Base-by-base conservation (phyloP, 2,329 filamentous ascomycete genomes). In the Pseudogymnoascus sp. region DNA sequence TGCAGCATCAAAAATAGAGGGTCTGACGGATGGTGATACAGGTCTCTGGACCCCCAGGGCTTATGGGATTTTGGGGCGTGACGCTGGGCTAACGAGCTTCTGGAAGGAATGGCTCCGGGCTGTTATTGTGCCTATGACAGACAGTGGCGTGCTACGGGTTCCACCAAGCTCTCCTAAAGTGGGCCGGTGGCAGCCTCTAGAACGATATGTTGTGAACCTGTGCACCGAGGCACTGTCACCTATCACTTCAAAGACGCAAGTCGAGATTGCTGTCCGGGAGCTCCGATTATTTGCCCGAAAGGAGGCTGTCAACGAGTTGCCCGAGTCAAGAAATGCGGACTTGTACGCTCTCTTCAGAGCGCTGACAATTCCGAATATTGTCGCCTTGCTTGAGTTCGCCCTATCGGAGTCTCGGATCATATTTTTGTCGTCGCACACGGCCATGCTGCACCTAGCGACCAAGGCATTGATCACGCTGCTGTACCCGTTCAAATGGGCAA, bases 101-200 rank as follows among this genome's bases (percentile, higher is more conserved):
- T 99, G 93, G 92, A 97, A 97, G 75, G 94, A 99, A 74, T 99
- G 94, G 94, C 82, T 99, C 58, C 89, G 91, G 74, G 92, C 93
- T 6, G 83, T 97, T 8, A 81, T 94, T n/a, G 91, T 96, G 21
- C 94, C 94, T 29, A 99, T 97, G 94, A 92, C 87, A 1, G 92
- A 96, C 72, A 91, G 93, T 19, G 86, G 82, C 12, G 81, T 99
- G 31, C 77, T 94, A 68, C 84, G 92, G 63, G 86, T 99, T 6
- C 91, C 94, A 6, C 81, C 91, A 8, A 96, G 89, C 74, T 97
- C 93, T 4, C 92, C 94, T 11, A 90, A 87, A 70, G 86, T 96
- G 66, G 94, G 94, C 49, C 86, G 92, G 72, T 99, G 94, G 94
- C 93, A 97, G 74, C 94, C 94, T 12, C 78, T 99, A 64, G 94